A percentile compares a stretch with the other conserved stretches of the same genome.
Evolutionary conservation across 2,329 filamentous ascomycete species (phyloP).

Genomic region (Chaetoscypha palmicola): DNA sequence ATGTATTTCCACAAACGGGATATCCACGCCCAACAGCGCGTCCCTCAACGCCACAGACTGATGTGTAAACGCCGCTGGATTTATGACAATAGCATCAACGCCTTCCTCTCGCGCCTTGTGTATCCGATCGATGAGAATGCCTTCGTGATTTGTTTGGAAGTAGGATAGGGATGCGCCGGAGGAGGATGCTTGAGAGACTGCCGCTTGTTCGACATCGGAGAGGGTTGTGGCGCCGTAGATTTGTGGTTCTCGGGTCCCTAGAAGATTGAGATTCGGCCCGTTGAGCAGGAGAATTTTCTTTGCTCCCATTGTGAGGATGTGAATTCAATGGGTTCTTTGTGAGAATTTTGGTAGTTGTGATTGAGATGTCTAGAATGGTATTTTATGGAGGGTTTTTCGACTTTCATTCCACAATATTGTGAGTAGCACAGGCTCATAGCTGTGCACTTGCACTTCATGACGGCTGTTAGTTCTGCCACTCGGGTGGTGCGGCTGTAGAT

Average conservation of each 20-base stretch:
- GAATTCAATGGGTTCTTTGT: too few relatives aligned
- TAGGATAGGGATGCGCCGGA: conserved; percentile 39
- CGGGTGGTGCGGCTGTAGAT: background rate
- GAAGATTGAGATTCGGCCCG: conserved; percentile 76
- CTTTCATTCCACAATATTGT: too few relatives aligned
- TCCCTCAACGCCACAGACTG: conserved; percentile 72
- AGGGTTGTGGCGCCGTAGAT: conserved; percentile 69
- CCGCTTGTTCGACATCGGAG: conserved; percentile 42
- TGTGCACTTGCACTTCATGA: background rate
- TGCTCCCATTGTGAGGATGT: conserved; percentile 28
- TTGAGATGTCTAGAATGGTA: too few relatives aligned
- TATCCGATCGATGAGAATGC: conserved; percentile 38
- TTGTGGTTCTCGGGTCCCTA: conserved; percentile 66
- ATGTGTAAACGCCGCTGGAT: conserved; percentile 69
- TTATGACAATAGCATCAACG: conserved; percentile 65
- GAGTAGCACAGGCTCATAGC: too few relatives aligned
- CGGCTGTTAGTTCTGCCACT: conserved; percentile 2
- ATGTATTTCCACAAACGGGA: conserved; percentile 75
- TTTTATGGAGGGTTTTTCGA: too few relatives aligned
- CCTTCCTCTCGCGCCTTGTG: conserved; percentile 53
- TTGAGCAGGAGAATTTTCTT: conserved; percentile 64
- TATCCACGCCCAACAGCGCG: conserved; percentile 58
- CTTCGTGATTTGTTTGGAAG: conserved; percentile 76
- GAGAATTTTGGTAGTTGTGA: too few relatives aligned
- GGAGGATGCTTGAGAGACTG: conserved; percentile 18